These are phyloP conservation scores for Yamadazyma friedrichii DNA, from an alignment of 1,139 yeast species.

Conservation along the genomic window DNA sequence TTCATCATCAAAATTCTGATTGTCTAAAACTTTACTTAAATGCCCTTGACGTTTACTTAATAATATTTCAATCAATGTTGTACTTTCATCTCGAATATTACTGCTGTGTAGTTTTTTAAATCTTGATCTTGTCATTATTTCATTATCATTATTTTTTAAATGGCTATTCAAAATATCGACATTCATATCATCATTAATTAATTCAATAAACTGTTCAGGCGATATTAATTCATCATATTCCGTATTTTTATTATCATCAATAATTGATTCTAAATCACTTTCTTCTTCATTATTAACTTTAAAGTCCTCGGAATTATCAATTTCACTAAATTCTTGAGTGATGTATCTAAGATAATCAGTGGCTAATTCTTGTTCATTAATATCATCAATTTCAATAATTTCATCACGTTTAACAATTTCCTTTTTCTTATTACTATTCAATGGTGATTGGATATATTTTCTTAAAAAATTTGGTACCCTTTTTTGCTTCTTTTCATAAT, in stretches of 20 bases:
- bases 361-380: slow-evolving; percentile 23
- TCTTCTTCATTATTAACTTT: slow-evolving; percentile 9
- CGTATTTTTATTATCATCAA: slow-evolving; percentile 8
- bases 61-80: slow-evolving; percentile 23
- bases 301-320: slow-evolving; percentile 49
- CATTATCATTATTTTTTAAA: slow-evolving; percentile 24
- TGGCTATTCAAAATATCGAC: slow-evolving; percentile 36
- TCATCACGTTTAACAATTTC: slow-evolving; percentile 24
- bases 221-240: slow-evolving; percentile 26
- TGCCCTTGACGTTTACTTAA: slow-evolving; percentile 17
- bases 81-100: slow-evolving; percentile 21
- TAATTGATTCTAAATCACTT: slow-evolving; percentile 22
- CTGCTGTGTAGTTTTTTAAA: slow-evolving; percentile 20
- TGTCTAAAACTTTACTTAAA: slow-evolving; percentile 7
- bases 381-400: slow-evolving; percentile 20
- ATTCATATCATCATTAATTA: slow-evolving; percentile 25
- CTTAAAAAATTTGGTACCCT: slow-evolving; percentile 28
- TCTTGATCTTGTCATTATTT: slow-evolving; percentile 41
- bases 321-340: slow-evolving; percentile 36
- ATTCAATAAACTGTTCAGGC: slow-evolving; percentile 28
- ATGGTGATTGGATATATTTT: slow-evolving; percentile 18
- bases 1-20: slow-evolving; percentile 1
- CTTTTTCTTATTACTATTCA: slow-evolving; percentile 10
- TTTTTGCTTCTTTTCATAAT: slow-evolving; percentile 21
- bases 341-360: slow-evolving; percentile 24